phyloP scores from a whole-genome alignment of 495 filamentous ascomycete genomes.

The Hamigera avellanea region DNA sequence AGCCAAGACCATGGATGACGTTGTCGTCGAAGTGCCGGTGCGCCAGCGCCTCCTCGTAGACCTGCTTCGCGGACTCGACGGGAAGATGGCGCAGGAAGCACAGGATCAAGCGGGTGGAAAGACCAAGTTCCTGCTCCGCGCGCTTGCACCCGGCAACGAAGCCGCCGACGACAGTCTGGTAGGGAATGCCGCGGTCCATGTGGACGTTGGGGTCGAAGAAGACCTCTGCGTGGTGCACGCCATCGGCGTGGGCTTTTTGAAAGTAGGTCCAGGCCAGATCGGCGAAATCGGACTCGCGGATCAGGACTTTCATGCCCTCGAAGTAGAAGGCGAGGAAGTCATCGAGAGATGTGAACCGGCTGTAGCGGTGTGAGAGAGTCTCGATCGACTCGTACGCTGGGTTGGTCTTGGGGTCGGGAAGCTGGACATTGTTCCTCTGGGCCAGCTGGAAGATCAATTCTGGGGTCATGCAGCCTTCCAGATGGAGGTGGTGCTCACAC shows the following conservation, averaged over 20 bases:
- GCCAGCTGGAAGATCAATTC: slow-evolving; percentile 59
- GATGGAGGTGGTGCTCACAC: slow-evolving; percentile 71
- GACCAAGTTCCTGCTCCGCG: slow-evolving; percentile 50
- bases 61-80: slow-evolving; percentile 33
- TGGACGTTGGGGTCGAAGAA: slow-evolving; percentile 79
- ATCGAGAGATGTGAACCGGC: slow-evolving; percentile 55
- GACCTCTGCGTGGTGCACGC: slow-evolving; percentile 63
- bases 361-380: slow-evolving; percentile 48
- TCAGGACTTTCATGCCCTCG: slow-evolving; percentile 58
- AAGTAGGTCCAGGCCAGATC: slow-evolving; percentile 68
- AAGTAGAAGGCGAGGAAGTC: slow-evolving; percentile 75
- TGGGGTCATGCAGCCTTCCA: slow-evolving; percentile 61
- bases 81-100: slow-evolving; percentile 63
- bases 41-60: slow-evolving; percentile 36
- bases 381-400: slow-evolving; percentile 48
- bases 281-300: slow-evolving; percentile 52
- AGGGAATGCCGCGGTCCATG: slow-evolving; percentile 46
- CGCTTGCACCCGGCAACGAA: slow-evolving; percentile 46
- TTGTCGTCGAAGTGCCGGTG: slow-evolving; percentile 40
- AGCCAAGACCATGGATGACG: slow-evolving; percentile 49
- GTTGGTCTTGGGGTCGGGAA: slow-evolving; percentile 40
- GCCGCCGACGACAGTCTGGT: slow-evolving; percentile 46
- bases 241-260: slow-evolving; percentile 46
- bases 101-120: slow-evolving; percentile 51
- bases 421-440: slow-evolving; percentile 44